phyloP scores from a whole-genome alignment of 495 filamentous ascomycete species.

The Hypoxylon trugodes region DNA sequence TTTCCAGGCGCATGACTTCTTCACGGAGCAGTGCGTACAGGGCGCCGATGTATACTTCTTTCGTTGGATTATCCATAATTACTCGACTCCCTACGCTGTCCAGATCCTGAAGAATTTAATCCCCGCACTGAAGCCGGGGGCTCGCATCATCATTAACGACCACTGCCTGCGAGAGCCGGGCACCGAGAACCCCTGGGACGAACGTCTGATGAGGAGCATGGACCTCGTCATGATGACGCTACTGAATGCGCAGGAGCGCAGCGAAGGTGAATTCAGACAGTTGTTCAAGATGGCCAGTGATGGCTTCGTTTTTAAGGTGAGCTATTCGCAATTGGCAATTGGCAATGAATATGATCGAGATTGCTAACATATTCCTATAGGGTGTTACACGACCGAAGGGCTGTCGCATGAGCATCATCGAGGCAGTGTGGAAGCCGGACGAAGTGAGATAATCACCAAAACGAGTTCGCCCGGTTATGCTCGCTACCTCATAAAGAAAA shows the following conservation, averaged over 20 bases:
- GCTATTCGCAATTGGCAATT: neutral
- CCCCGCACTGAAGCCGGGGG: conserved; percentile 63
- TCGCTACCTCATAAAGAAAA: neutral
- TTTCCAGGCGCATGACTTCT: conserved; percentile 63
- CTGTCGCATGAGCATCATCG: conserved; percentile 60
- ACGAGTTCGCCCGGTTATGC: neutral
- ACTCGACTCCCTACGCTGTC: conserved; percentile 65
- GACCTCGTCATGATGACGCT: conserved; percentile 64
- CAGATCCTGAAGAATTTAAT: conserved; percentile 61
- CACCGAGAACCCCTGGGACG: conserved; percentile 56
- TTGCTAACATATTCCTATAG: conserved; percentile 33
- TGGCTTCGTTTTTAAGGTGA: conserved; percentile 56
- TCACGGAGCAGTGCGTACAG: conserved; percentile 59
- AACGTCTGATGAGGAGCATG: conserved; percentile 61
- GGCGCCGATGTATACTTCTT: conserved; percentile 66
- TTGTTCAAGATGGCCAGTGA: conserved; percentile 57
- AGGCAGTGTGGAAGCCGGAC: conserved; percentile 59
- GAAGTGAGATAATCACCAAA: neutral
- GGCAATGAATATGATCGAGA: no score
- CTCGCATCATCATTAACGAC: conserved; percentile 62
- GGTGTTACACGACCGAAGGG: conserved; percentile 49
- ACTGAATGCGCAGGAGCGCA: conserved; percentile 64
- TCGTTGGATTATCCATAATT: conserved; percentile 68
- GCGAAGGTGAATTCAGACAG: conserved; percentile 55
- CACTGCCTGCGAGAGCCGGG: conserved; percentile 57